These are phyloP conservation scores for Tremella fuciformis DNA, from an alignment of 768 basidiomycete genomes.

Conservation along the genomic window DNA sequence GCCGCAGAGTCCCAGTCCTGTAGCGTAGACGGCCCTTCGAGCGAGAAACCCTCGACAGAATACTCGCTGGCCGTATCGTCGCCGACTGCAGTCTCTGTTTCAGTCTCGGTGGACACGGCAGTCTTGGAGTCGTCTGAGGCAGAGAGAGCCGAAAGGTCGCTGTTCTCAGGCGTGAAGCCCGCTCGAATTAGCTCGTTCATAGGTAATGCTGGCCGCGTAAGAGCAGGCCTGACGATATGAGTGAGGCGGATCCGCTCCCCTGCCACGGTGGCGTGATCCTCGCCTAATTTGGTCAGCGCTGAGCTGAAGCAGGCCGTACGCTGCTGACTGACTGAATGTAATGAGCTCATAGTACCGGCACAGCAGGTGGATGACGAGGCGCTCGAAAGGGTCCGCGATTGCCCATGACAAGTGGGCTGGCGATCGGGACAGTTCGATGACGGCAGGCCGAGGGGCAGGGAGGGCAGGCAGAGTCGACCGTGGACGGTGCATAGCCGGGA, in stretches of 20 bases:
- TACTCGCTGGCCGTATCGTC: conserved; percentile 25
- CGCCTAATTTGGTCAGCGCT: conserved; percentile 27
- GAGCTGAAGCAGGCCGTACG: too few species aligned
- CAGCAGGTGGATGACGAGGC: conserved; percentile 47
- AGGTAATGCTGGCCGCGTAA: conserved; percentile 23
- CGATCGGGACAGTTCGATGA: conserved; percentile 44
- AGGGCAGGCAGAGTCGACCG: too few species aligned
- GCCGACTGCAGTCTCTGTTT: conserved; percentile 24
- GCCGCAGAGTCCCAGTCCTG: neutral
- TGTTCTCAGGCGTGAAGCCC: conserved; percentile 13
- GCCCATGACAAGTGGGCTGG: conserved; percentile 49
- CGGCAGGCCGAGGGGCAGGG: conserved; percentile 16
- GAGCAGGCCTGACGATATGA: conserved; percentile 42
- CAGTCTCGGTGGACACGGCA: conserved; percentile 11
- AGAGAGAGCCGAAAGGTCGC: neutral
- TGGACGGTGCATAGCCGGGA: too few species aligned
- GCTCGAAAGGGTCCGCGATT: conserved; percentile 43
- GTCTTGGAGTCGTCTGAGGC: conserved; percentile 1
- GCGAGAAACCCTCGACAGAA: conserved; percentile 22
- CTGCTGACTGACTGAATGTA: conserved; percentile 44
- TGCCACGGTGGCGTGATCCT: conserved; percentile 25
- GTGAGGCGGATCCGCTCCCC: conserved; percentile 36
- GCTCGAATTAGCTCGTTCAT: conserved; percentile 15
- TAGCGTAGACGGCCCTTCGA: conserved; percentile 3
- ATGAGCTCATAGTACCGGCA: conserved; percentile 46